Evolutionary conservation across 73 alveolate species (phyloP), one percentile per base, ranked within the genome.

Genomic region (Paramecium octaurelia): DNA sequence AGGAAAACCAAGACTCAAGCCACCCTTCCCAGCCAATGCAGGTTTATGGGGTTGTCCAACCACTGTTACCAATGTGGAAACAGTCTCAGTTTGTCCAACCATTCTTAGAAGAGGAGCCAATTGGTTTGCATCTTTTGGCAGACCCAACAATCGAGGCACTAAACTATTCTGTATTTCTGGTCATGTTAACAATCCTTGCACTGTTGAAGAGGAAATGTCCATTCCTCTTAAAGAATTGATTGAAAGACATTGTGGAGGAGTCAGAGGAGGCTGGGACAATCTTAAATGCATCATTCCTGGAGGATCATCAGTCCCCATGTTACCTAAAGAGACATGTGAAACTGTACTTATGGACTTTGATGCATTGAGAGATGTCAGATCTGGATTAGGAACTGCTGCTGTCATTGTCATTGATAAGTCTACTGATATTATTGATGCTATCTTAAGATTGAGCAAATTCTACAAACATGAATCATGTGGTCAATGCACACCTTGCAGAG

Each of bases 321-420:
- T 96, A 46, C 96, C 99, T 12, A 96, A 94, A 90, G 87, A 91
- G 35, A 91, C 95, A 3, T 95, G 98, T 75, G 97, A 94, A 29
- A 96, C 92, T 70, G 99, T 96, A 11, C 95, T 96, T 4, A 96
- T 96, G 99, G 99, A 96, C 93, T 96, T 96, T 86, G 99, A 96
- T 95, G 97, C 96, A 48, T 95, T 96, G 12, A 96, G 93, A 87
- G 97, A 95, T 71, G 96, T 90, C 57, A 93, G 94, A 57, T 92
- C 97, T 43, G 99, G 99, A 57, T 97, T 96, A 21, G 99, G 99
- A 21, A 96, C 99, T 21, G 99, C 99, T 76, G 99, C 99, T 70
- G 99, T 96, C 69, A 96, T 96, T 35, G 99, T 96, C 77, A 96
- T 96, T 96, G 98, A 96, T 88, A 96, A 96, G 64, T 93, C 97